A percentile compares a stretch with the other conserved stretches of the same genome.
Evolutionary conservation across 768 basidiomycete species (phyloP).

Genomic region (Podaxis pistillaris): DNA sequence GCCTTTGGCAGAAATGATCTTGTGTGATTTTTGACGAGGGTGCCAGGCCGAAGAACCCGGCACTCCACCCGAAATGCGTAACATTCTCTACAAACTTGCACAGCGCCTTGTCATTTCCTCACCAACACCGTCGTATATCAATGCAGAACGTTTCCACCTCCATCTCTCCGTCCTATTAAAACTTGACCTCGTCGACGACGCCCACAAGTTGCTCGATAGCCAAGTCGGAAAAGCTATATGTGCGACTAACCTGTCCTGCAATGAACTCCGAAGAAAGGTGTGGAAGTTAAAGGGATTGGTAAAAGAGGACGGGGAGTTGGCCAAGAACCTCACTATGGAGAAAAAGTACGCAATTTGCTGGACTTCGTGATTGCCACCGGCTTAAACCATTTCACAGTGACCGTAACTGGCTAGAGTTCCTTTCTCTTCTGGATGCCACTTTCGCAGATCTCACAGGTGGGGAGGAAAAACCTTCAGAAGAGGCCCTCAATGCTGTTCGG

Average conservation of each 20-base stretch:
- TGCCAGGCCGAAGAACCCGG: slow-evolving; percentile 64
- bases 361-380: slow-evolving; percentile 11
- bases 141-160: slow-evolving; percentile 76
- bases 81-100: slow-evolving; percentile 73
- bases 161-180: slow-evolving; percentile 72
- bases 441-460: slow-evolving; percentile 36
- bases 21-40: background rate
- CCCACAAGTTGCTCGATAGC: slow-evolving; percentile 62
- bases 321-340: slow-evolving; percentile 57
- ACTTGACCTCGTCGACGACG: slow-evolving; percentile 67
- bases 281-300: slow-evolving; percentile 55
- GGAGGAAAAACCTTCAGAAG: slow-evolving; percentile 21
- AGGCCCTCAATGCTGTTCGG: slow-evolving; percentile 28
- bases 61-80: slow-evolving; percentile 61
- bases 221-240: slow-evolving; percentile 70
- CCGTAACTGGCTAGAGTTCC: slow-evolving; percentile 85
- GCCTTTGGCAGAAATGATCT: background rate
- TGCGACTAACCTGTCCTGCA: slow-evolving; percentile 66
- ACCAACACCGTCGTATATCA: slow-evolving; percentile 58
- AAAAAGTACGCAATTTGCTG: slow-evolving; percentile 44
- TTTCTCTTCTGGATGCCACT: slow-evolving; percentile 68
- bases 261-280: slow-evolving; percentile 74
- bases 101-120: slow-evolving; percentile 69
- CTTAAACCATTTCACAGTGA: slow-evolving; percentile 42
- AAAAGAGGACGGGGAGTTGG: slow-evolving; percentile 60